A percentile compares a stretch with the other conserved stretches of the same genome.
Evolutionary conservation across 192 early-diverging fungal species (phyloP).

Genomic region (Coemansia sp.): DNA sequence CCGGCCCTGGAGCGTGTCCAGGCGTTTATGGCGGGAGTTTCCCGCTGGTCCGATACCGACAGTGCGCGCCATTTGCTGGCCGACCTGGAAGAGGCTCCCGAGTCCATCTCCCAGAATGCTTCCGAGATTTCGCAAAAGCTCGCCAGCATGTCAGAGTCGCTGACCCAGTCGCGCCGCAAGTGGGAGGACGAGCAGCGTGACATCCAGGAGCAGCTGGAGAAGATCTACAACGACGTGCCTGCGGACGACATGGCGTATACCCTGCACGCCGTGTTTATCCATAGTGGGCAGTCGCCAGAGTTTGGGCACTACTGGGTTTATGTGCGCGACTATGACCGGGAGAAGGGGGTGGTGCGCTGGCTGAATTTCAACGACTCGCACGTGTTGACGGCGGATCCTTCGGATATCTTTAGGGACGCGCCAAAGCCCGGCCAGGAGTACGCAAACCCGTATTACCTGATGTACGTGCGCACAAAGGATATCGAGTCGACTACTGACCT

Average conservation of each 20-base stretch:
- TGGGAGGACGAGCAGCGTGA: slow-evolving; percentile 11
- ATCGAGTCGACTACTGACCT: slow-evolving; percentile 4
- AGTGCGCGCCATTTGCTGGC: slow-evolving; percentile 7
- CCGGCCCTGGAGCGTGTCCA: slow-evolving; percentile 23
- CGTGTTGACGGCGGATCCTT: slow-evolving; percentile 53
- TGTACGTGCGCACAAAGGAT: slow-evolving; percentile 52
- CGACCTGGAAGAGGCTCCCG: slow-evolving; percentile 6
- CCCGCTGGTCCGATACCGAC: slow-evolving; percentile 17
- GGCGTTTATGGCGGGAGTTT: slow-evolving; percentile 19
- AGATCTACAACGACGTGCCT: slow-evolving; percentile 13
- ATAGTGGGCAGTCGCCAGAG: slow-evolving; percentile 59
- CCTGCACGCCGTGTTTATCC: slow-evolving; percentile 74
- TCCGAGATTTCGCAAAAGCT: slow-evolving; percentile 1
- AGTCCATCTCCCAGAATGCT: neutral
- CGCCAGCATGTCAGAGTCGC: neutral
- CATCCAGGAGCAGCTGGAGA: slow-evolving; percentile 1
- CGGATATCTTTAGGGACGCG: slow-evolving; percentile 53
- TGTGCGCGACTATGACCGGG: slow-evolving; percentile 50
- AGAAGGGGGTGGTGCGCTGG: slow-evolving; percentile 50
- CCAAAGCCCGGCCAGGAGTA: slow-evolving; percentile 37
- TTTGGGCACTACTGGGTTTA: slow-evolving; percentile 79
- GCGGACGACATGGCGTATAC: slow-evolving; percentile 47
- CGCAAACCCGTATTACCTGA: slow-evolving; percentile 68
- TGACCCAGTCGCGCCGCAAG: slow-evolving; percentile 2
- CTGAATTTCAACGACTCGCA: slow-evolving; percentile 68